A percentile compares a stretch with the other conserved stretches of the same genome.
Conservation (phyloP, 2,329 filamentous ascomycete species). For the Ceratocystis alfenasii region DNA sequence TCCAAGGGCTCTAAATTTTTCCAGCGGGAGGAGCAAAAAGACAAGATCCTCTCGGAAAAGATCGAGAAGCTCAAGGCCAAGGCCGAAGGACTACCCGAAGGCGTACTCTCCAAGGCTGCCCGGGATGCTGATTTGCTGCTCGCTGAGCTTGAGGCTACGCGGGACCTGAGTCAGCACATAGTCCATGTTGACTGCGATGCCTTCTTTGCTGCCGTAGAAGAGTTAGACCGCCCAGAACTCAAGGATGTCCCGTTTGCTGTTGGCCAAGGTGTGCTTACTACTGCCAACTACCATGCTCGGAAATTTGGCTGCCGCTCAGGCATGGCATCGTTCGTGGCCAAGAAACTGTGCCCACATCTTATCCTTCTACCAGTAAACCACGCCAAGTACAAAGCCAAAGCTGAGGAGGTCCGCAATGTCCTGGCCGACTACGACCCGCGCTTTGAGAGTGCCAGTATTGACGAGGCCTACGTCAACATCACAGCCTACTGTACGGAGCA, state of each 20-base stretch:
- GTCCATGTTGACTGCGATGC: constrained; percentile 96
- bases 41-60: constrained; percentile 72
- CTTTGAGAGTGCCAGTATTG: constrained; percentile 88
- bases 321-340: constrained; percentile 93
- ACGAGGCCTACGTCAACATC: constrained; percentile 93
- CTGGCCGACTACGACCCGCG: constrained; percentile 77
- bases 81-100: constrained; percentile 61
- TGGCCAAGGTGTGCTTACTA: constrained; percentile 54
- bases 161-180: constrained; percentile 73
- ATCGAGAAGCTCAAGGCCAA: constrained; percentile 67
- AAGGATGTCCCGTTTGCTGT: constrained; percentile 84
- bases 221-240: constrained; percentile 69
- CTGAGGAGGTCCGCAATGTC: constrained; percentile 71
- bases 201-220: constrained; percentile 92
- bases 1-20: constrained; percentile 97
- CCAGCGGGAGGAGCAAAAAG: constrained; percentile 73
- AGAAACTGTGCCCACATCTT: constrained; percentile 80
- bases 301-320: constrained; percentile 85
- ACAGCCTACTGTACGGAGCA: constrained; percentile 70
- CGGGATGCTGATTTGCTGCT: constrained; percentile 72
- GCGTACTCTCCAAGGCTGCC: constrained; percentile 61
- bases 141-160: constrained; percentile 59
- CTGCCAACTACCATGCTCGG: constrained; percentile 76
- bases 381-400: constrained; percentile 82
- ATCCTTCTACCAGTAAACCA: constrained; percentile 77